Conservation (phyloP, 345 rosid species). For the Carallia brachiata region DNA sequence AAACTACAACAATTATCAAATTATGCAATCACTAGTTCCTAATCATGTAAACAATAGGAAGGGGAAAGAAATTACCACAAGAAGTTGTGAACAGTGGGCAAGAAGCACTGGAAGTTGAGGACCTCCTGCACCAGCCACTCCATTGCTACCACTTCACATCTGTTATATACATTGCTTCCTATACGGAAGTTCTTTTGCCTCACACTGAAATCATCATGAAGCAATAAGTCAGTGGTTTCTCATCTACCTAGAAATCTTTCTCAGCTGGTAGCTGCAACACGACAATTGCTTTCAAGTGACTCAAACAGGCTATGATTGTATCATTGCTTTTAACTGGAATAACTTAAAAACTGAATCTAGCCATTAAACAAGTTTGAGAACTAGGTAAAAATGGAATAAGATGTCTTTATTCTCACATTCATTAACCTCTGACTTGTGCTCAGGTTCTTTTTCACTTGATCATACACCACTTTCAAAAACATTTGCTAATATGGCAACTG, state of each 20-base stretch:
- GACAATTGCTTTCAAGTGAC: not conserved
- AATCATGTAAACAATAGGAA: not conserved
- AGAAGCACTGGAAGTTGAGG: slow-evolving; percentile 72
- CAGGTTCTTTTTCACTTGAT: too few relatives aligned
- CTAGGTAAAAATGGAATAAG: not conserved
- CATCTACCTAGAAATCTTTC: too few relatives aligned
- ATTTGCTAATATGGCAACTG: too few relatives aligned
- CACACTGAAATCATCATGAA: slow-evolving; percentile 40
- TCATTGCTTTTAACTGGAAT: not conserved
- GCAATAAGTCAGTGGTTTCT: slow-evolving; percentile 3
- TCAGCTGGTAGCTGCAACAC: not conserved
- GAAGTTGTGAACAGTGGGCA: slow-evolving; percentile 76
- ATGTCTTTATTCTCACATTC: too few relatives aligned
- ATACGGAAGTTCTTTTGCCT: slow-evolving; percentile 57
- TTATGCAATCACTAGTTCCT: not conserved
- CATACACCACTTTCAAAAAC: too few relatives aligned
- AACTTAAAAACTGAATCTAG: not conserved
- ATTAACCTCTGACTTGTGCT: too few relatives aligned
- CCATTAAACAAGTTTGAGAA: not conserved
- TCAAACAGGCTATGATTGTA: not conserved
- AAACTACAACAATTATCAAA: not conserved
- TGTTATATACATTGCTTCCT: slow-evolving; percentile 49
- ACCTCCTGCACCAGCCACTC: slow-evolving; percentile 96
- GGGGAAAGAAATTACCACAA: slow-evolving; percentile 46
- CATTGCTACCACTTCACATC: slow-evolving; percentile 91